These are phyloP conservation scores for Polychytrium aggregatum DNA, from an alignment of 192 early-diverging fungal genomes.

Conservation along the genomic window DNA sequence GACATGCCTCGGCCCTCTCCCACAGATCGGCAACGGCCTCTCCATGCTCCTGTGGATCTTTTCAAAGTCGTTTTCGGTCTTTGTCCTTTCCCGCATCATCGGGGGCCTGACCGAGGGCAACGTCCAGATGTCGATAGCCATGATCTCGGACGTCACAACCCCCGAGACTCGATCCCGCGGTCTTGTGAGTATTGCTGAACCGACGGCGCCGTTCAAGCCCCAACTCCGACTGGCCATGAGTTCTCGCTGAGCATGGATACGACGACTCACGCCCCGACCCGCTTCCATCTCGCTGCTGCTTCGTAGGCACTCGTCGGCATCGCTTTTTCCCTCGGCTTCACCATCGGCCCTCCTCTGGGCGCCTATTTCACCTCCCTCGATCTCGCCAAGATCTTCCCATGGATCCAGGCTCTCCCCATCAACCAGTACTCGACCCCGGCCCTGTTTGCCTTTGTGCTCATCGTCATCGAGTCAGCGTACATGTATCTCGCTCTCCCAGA, in stretches of 20 bases:
- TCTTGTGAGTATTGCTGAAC: constrained; percentile 60
- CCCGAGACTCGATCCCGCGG: constrained; percentile 60
- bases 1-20: too few species aligned
- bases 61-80: constrained; percentile 66
- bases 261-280: too few species aligned
- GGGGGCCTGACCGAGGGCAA: constrained; percentile 96
- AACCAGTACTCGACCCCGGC: constrained; percentile 75
- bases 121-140: constrained; percentile 90
- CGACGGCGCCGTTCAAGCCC: too few species aligned
- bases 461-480: constrained; percentile 72
- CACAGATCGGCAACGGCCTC: constrained; percentile 71
- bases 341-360: constrained; percentile 84
- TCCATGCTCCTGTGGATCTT: constrained; percentile 91
- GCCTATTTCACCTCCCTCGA: constrained; percentile 40
- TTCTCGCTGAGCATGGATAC: too few species aligned
- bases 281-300: too few species aligned
- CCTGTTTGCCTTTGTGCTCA: constrained; percentile 70
- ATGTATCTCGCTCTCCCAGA: constrained; percentile 69
- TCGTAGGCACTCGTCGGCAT: too few species aligned
- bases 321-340: constrained; percentile 93
- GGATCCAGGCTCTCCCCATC: constrained; percentile 36
- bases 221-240: too few species aligned
- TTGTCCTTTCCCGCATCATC: constrained; percentile 75
- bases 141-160: constrained; percentile 89
- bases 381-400: constrained; percentile 26